Evolutionary conservation across 495 filamentous ascomycete species (phyloP), one percentile per base, ranked within the genome.

Genomic region (Wilcoxina mikolae): DNA sequence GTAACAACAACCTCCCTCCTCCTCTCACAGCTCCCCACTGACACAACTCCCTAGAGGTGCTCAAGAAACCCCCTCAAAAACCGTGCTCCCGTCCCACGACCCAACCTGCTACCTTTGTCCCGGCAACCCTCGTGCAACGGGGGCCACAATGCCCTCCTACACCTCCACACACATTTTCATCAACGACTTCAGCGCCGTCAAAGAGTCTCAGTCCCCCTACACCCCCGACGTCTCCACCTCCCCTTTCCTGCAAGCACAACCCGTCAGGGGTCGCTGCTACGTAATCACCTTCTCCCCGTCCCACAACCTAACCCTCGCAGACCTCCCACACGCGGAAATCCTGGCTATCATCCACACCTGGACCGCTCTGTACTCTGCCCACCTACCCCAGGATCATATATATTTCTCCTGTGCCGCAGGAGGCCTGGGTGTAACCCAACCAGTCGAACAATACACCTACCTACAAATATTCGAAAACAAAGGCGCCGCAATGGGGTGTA

Each of bases 391-490:
- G 0, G 71, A 72, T 3, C 87, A 82, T 41, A 77, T 89, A 38
- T 77, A 73, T 10, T 67, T 67, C 31, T 70, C 74, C 0, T 60
- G 72, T 10, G 61, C 76, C 1, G 71, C 72, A 3, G 71, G 71
- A 4, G 38, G 45, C 7, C 60, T 76, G 25, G 70, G 74, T 10
- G 75, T 81, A 12, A 53, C 68, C 17, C 71, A 73, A 28, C 79
- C 87, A 4, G 80, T 77, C 44, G 76, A 83, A 53, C 88, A 95
- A 68, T 87, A 93, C 62, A 78, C 81, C 44, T 96, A 94, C 69
- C 95, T 98, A 89, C 91, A 98, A 69, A 95, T 98, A 59, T 96
- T 98, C 57, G 91, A 98, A 70, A 98, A 98, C 73, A 98, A 98
- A 72, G 91, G 91, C 44, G 81, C 85, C 0, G 86, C 91, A 3